phyloP scores from a whole-genome alignment of 1,139 yeast genomes.

The Yamadazyma conglobata region DNA sequence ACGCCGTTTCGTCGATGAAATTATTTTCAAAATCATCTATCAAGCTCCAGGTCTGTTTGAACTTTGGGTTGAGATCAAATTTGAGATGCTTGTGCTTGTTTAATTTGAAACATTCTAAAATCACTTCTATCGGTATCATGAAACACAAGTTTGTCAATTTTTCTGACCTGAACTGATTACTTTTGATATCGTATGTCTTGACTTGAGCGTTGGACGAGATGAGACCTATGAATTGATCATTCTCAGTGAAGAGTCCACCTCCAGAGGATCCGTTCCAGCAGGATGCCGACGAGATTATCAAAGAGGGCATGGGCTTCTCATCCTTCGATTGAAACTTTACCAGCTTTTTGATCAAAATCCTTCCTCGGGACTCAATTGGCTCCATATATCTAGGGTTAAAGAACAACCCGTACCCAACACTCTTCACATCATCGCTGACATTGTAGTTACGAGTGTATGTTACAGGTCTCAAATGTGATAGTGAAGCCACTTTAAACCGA shows the following conservation, averaged over 20 bases:
- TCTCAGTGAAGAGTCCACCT: conserved; percentile 54
- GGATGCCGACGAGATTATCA: conserved; percentile 54
- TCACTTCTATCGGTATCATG: conserved; percentile 28
- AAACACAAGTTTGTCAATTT: conserved; percentile 28
- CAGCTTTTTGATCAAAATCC: conserved; percentile 17
- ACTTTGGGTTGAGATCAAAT: conserved; percentile 14
- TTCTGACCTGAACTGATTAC: conserved; percentile 18
- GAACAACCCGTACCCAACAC: conserved; percentile 60
- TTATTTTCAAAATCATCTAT: conserved; percentile 21
- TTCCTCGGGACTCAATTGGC: conserved; percentile 49
- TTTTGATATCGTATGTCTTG: conserved; percentile 11
- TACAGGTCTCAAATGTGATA: conserved; percentile 8
- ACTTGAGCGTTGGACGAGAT: conserved; percentile 62
- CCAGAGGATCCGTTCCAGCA: conserved; percentile 83
- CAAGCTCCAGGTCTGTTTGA: conserved; percentile 25
- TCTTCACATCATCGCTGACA: conserved; percentile 36
- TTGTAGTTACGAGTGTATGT: conserved; percentile 11
- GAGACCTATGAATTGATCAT: conserved; percentile 45
- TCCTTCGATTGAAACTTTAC: conserved; percentile 4
- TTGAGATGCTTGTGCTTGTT: conserved; percentile 7
- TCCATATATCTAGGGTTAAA: conserved; percentile 19
- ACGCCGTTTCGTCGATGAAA: conserved; percentile 11
- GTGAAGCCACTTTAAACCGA: conserved; percentile 10
- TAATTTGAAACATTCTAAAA: conserved; percentile 17
- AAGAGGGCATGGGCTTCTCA: conserved; percentile 19